Percentiles rank a stretch among this genome's conserved stretches.
These are phyloP conservation scores for Naganishia randhawae DNA, from an alignment of 768 basidiomycete species.

Conservation along the genomic window DNA sequence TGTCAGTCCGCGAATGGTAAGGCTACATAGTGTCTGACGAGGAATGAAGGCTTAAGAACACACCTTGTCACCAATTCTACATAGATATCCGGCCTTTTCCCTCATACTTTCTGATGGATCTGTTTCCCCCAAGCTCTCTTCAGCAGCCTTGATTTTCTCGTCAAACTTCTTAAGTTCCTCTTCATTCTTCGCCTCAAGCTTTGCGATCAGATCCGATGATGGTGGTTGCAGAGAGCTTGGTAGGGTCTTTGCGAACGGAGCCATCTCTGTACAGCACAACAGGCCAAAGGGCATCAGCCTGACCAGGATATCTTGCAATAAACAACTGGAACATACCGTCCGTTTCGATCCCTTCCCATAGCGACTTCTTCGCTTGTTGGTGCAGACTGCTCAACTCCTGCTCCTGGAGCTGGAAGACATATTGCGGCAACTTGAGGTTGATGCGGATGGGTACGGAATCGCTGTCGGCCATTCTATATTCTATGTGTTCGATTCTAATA, in stretches of 20 bases:
- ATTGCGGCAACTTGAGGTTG: slow-evolving; percentile 75
- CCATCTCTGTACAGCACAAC: slow-evolving; percentile 64
- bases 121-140: slow-evolving; percentile 85
- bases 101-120: slow-evolving; percentile 86
- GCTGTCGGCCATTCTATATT: slow-evolving; percentile 46
- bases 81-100: slow-evolving; percentile 77
- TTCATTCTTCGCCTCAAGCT: slow-evolving; percentile 67
- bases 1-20: neutral
- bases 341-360: slow-evolving; percentile 70
- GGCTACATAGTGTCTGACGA: neutral
- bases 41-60: neutral
- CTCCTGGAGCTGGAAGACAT: slow-evolving; percentile 68
- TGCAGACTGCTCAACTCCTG: slow-evolving; percentile 64
- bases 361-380: slow-evolving; percentile 60
- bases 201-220: slow-evolving; percentile 55
- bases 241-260: slow-evolving; percentile 60
- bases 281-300: neutral
- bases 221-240: slow-evolving; percentile 51
- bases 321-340: slow-evolving; percentile 61
- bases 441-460: slow-evolving; percentile 80
- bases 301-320: neutral
- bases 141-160: slow-evolving; percentile 73
- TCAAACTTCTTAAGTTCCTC: slow-evolving; percentile 71
- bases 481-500: neutral
- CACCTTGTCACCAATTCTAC: slow-evolving; percentile 79